Base-by-base conservation (phyloP, 352 stramenopile genomes). In the Phytophthora hybrid region DNA sequence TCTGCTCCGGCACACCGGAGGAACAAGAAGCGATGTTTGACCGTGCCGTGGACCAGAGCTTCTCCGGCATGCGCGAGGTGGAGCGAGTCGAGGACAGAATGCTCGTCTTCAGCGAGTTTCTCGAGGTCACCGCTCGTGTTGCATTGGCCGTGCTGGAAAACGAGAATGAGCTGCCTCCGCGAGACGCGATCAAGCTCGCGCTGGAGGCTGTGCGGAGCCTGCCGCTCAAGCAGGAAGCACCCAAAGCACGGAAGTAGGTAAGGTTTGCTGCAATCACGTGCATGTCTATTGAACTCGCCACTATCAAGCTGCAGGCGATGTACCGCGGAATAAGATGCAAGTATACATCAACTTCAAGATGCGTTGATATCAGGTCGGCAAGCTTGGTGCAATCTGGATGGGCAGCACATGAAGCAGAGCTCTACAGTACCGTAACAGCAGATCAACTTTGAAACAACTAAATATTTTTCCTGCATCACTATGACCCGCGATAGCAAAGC, bases 71-170 rank as follows among this genome's bases (percentile, higher is more conserved):
- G 52, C 70, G 77, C 11, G 87, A 87, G 1, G 13, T 71, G 2
- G 71, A 72, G 32, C 34, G 59, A 32, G 64, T 57, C 11, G 80
- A 92, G 39, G 73, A 87, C 34, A 67, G 81, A 44, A 58, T 66
- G n/a, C 32, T 96, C 37, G 89, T 94, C 7, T 94, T 94, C 53
- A 80, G 81, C 21, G 89, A 96, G 73, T 89, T 91, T 44, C 56
- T 96, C 6, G 89, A 96, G 71, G 77, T 94, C 1, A 69, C 87
- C 1, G 74, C 84, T 56, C 87, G 89, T 18, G 83, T 94, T 41
- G 87, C 87, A 49, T 70, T 93, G 44, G 71, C 71, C 11, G 81
- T 93, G 19, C 81, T 94, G 32, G 64, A 69, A 54, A 77, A 80
- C 4, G 80, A 91, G 63, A 86, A 88, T 51, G 82, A 84, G 32